phyloP scores from a whole-genome alignment of 169 alveolate species.

The Plasmodium sp. region DNA sequence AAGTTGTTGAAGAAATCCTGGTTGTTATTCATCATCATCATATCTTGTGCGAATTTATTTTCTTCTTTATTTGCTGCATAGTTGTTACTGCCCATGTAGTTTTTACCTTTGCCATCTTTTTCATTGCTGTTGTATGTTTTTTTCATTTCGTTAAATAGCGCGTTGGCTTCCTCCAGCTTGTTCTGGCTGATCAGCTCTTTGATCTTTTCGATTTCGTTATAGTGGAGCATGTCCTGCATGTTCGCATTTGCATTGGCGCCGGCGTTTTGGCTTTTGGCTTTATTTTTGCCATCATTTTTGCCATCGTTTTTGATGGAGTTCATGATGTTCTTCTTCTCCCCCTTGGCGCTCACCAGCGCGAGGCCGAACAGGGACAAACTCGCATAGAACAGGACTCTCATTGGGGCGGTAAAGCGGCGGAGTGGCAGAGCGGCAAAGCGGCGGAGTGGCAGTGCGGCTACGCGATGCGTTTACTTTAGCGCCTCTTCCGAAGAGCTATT shows the following conservation, averaged over 20 bases:
- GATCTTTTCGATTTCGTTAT: slow-evolving; percentile 12
- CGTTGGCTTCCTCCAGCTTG: slow-evolving; percentile 35
- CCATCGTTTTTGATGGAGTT: neutral
- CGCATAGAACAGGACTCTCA: neutral
- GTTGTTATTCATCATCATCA: neutral
- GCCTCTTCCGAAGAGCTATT: neutral
- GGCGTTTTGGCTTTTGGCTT: neutral
- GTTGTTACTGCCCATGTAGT: neutral
- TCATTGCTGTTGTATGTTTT: neutral
- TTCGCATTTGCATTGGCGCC: neutral
- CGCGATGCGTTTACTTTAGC: neutral
- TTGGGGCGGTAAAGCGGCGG: neutral
- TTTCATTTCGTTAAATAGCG: slow-evolving; percentile 40
- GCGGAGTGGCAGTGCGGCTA: neutral
- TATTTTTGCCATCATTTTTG: neutral
- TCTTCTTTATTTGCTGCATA: slow-evolving; percentile 1
- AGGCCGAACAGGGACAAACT: neutral
- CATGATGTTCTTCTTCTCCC: slow-evolving; percentile 14
- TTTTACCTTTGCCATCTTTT: neutral
- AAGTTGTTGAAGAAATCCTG: slow-evolving; percentile 19
- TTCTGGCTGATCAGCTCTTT: slow-evolving; percentile 37
- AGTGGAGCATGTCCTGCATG: neutral
- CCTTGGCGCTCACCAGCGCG: neutral
- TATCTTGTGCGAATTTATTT: neutral
- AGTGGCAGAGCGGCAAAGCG: neutral